Evolutionary conservation across 2,329 filamentous ascomycete species (phyloP), one percentile per base, ranked within the genome.

Genomic region (Colletotrichum salicis): DNA sequence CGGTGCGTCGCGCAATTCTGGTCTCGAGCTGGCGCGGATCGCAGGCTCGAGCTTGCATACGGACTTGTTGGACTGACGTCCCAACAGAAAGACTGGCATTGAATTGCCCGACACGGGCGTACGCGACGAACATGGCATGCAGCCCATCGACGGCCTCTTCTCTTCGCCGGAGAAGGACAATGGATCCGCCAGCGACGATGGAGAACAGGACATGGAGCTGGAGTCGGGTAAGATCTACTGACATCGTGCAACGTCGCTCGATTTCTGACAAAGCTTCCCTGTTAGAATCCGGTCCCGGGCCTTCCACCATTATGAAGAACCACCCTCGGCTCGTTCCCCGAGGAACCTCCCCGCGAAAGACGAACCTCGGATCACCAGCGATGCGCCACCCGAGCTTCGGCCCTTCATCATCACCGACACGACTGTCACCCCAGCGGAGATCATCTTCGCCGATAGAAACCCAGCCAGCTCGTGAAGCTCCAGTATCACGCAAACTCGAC

Each of bases 111-210:
- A 97, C 78, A 90, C 86, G 67, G 94, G 94, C 64, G 86, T 91
- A 72, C 93, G 94, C 83, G 96, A 98, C 83, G 95, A 97, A 80
- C 87, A 97, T 86, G 96, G 96, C 81, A 91, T 99, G 85, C 94
- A 98, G 80, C 92, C 94, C 45, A 88, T 97, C 70, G 93, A 96
- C 45, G 90, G 90, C 75, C 90, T 98, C 75, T 97, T 97, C 82
- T 98, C 95, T 10, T 97, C 95, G 24, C 95, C 95, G 15, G 89
- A 90, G 75, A 93, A 91, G 77, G 74, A 57, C 73, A 35, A 31
- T 10, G 24, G 27, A 45, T 70, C 70, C 5, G 55, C 74, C 62
- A 77, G 79, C n/a, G 76, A 78, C 11, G 79, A 81, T 13, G 78
- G 84, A 74, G 77, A 87, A 75, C 78, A 86, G 75, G 86, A 87